A percentile compares a stretch with the other conserved stretches of the same genome.
These are phyloP conservation scores for Aspergillus sp. DNA, from an alignment of 2,329 filamentous ascomycete genomes.

Conservation along the genomic window DNA sequence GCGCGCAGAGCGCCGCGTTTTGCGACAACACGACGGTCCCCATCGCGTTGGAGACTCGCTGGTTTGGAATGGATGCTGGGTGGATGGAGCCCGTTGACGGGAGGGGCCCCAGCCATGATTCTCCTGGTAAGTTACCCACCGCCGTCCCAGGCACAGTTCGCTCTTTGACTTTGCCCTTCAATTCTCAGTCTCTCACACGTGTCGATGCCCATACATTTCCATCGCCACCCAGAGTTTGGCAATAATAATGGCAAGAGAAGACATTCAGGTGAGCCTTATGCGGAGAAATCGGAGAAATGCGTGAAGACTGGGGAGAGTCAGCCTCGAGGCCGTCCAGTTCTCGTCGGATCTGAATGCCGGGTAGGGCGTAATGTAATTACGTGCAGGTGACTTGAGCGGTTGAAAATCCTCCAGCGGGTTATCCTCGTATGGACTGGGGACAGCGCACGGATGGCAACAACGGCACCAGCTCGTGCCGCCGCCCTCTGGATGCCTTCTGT, in stretches of 20 bases:
- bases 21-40: not conserved
- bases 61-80: not conserved
- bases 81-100: not conserved
- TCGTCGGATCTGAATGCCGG: conserved; percentile 12
- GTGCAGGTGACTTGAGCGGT: conserved; percentile 1
- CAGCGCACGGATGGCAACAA: conserved; percentile 4
- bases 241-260: too few relatives aligned
- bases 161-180: not conserved
- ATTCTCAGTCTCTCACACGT: too few relatives aligned
- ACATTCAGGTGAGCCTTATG: too few relatives aligned
- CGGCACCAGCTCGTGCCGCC: conserved; percentile 12
- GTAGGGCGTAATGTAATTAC: conserved; percentile 15
- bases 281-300: too few relatives aligned
- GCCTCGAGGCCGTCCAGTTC: not conserved
- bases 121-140: not conserved
- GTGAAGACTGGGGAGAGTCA: too few relatives aligned
- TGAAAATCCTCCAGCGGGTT: not conserved
- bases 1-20: conserved; percentile 13
- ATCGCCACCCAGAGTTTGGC: too few relatives aligned
- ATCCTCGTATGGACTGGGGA: not conserved
- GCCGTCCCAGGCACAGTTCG: not conserved
- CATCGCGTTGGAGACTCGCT: not conserved
- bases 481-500: conserved; percentile 4
- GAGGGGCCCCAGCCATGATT: not conserved
- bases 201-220: too few relatives aligned